Base-by-base conservation (phyloP, 352 stramenopile genomes). In the Phytophthora parvispora region DNA sequence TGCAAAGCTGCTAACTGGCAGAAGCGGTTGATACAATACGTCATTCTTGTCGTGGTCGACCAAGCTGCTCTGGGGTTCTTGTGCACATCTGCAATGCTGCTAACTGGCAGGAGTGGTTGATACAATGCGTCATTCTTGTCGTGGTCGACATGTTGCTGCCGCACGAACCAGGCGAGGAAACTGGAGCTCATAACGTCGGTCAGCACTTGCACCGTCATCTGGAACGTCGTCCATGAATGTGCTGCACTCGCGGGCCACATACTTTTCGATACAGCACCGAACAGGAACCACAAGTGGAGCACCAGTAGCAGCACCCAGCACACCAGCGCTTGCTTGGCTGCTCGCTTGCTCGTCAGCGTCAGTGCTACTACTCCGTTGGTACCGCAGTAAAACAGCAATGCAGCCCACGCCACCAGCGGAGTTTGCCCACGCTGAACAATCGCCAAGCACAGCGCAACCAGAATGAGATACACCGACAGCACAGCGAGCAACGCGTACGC, bases 391-490 rank as follows among this genome's bases (percentile, higher is more conserved):
- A 38, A 38, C 32, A 74, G 29, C n/a, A 69, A 38, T 2, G 13
- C 47, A 25, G n/a, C 12, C 67, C 67, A 74, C n/a, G 52, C 32
- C 13, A 53, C 1, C 45, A 65, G 13, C 38, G 29, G 18, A 43
- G 53, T 49, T 53, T 51, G 47, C 8, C 28, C 67, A 38, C 48
- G 52, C 13, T 50, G 36, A 22, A 24, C 54, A 54, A 60, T 24
- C 40, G 53, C 12, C 54, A 74, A 43, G 29, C 60, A 74, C 9
- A 61, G 5, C 18, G 60, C 60, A 7, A 74, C 38, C 45, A 61
- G 7, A 16, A 66, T 24, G 29, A 70, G 59, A 57, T 74, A 53
- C 13, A 58, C 40, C 18, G 67, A 74, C 53, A 69, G 4, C 3
- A 74, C 27, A 12, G 34, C 59, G 12, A 65, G 60, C 32, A 70